These are phyloP conservation scores for Candida qinlingensis DNA, from an alignment of 805 yeast species.

Conservation along the genomic window DNA sequence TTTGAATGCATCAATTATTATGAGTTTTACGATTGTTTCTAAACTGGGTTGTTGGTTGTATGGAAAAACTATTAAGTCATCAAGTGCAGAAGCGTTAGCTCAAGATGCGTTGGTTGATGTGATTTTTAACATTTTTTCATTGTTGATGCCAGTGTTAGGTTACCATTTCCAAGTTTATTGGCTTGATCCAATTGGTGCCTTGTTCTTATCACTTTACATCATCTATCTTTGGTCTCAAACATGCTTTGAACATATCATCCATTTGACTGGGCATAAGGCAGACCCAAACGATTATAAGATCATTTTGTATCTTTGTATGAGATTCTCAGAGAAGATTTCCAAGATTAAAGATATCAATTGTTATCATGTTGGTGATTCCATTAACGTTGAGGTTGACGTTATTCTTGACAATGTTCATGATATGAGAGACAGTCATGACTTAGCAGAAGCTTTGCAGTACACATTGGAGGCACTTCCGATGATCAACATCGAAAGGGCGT, in stretches of 20 bases:
- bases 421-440: slow-evolving; percentile 68
- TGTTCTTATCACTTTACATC: slow-evolving; percentile 55
- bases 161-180: slow-evolving; percentile 51
- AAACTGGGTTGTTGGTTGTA: slow-evolving; percentile 59
- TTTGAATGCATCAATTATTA: slow-evolving; percentile 46
- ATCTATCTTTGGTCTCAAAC: slow-evolving; percentile 57
- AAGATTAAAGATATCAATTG: slow-evolving; percentile 63
- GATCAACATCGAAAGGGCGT: slow-evolving; percentile 74
- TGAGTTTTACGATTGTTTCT: slow-evolving; percentile 55
- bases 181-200: slow-evolving; percentile 74
- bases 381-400: slow-evolving; percentile 73
- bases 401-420: slow-evolving; percentile 46
- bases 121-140: slow-evolving; percentile 64
- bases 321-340: slow-evolving; percentile 64
- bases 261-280: slow-evolving; percentile 72
- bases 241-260: slow-evolving; percentile 67
- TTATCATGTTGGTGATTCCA: slow-evolving; percentile 73
- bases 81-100: slow-evolving; percentile 72
- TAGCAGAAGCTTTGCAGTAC: slow-evolving; percentile 77
- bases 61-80: slow-evolving; percentile 55
- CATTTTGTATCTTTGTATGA: slow-evolving; percentile 56
- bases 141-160: slow-evolving; percentile 65
- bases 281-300: slow-evolving; percentile 56
- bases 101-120: slow-evolving; percentile 81
- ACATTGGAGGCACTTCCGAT: slow-evolving; percentile 72